Conservation (phyloP, 2,329 filamentous ascomycete species). For the Calonectria pauciramosa region DNA sequence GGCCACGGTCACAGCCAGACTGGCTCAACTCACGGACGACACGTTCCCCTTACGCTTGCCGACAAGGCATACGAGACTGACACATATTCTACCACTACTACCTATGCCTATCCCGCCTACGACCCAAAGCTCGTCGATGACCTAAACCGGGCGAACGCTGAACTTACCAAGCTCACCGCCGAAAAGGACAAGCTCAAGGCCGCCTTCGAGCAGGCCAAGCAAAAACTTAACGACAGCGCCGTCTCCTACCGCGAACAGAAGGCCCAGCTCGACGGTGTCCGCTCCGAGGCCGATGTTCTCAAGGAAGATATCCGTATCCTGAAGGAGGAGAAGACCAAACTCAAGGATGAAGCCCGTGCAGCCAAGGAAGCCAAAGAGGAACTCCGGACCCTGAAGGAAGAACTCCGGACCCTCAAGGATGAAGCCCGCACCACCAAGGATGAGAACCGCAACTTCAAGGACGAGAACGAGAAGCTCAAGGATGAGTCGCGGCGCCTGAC, state of each 20-base stretch:
- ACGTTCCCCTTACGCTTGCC: conserved; percentile 28
- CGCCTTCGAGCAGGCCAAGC: conserved; percentile 45
- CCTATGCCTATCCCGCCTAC: conserved; percentile 42
- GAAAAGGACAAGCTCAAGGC: conserved; percentile 47
- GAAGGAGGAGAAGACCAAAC: conserved; percentile 23
- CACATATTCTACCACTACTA: conserved; percentile 32
- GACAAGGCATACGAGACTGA: conserved; percentile 33
- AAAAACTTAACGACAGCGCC: conserved; percentile 47
- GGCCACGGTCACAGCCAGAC: conserved; percentile 38
- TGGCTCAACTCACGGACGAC: conserved; percentile 38
- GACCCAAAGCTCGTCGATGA: conserved; percentile 44
- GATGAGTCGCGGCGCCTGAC: conserved; percentile 33
- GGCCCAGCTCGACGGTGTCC: conserved; percentile 43
- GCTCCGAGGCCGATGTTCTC: conserved; percentile 43
- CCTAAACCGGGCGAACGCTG: conserved; percentile 46
- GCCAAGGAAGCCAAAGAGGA: conserved; percentile 33
- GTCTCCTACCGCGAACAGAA: conserved; percentile 28
- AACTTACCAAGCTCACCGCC: conserved; percentile 45
- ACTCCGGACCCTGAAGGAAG: conserved; percentile 43
- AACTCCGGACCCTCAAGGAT: conserved; percentile 44
- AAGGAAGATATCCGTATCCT: conserved; percentile 32
- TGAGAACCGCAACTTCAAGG: conserved; percentile 45
- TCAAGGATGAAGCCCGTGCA: conserved; percentile 25
- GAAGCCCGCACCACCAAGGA: conserved; percentile 44
- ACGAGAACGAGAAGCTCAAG: conserved; percentile 42